phyloP scores from a whole-genome alignment of 768 basidiomycete genomes.

The Pholiota conissans region DNA sequence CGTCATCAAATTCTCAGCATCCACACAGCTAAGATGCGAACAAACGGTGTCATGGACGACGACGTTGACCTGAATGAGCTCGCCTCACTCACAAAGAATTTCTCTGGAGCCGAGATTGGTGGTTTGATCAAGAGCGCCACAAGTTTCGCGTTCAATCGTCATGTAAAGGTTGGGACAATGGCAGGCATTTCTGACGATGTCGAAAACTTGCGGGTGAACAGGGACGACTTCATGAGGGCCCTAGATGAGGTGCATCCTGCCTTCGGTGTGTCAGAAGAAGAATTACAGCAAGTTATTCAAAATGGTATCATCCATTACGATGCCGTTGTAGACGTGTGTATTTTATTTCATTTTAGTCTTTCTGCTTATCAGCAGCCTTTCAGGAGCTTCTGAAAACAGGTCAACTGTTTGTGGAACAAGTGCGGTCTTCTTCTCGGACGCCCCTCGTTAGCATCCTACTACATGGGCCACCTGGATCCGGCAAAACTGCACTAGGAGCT shows the following conservation, averaged over 20 bases:
- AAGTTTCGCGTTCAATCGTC: slow-evolving; percentile 95
- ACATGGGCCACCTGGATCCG: slow-evolving; percentile 87
- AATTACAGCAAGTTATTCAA: slow-evolving; percentile 88
- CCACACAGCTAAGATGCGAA: slow-evolving; percentile 93
- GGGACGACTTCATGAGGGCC: slow-evolving; percentile 85
- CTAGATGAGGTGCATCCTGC: slow-evolving; percentile 94
- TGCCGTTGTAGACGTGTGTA: slow-evolving; percentile 68
- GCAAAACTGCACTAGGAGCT: slow-evolving; percentile 94
- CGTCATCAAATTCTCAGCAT: slow-evolving; percentile 93
- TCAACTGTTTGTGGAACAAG: slow-evolving; percentile 89
- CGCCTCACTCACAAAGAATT: slow-evolving; percentile 89
- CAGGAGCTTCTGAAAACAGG: slow-evolving; percentile 89
- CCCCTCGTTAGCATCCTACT: slow-evolving; percentile 90
- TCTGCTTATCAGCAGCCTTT: slow-evolving; percentile 5
- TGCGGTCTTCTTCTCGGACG: slow-evolving; percentile 84
- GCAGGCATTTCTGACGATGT: slow-evolving; percentile 96
- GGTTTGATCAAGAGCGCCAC: slow-evolving; percentile 98
- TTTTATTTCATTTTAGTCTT: background rate
- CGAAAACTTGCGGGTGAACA: slow-evolving; percentile 87
- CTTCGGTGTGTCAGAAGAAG: slow-evolving; percentile 97
- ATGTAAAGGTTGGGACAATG: slow-evolving; percentile 97
- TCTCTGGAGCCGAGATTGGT: slow-evolving; percentile 94
- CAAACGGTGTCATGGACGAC: slow-evolving; percentile 83
- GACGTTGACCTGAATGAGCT: slow-evolving; percentile 86
- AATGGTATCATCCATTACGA: slow-evolving; percentile 96